These are phyloP conservation scores for Aspergillus neotritici DNA, from an alignment of 2,329 filamentous ascomycete species.

Conservation along the genomic window DNA sequence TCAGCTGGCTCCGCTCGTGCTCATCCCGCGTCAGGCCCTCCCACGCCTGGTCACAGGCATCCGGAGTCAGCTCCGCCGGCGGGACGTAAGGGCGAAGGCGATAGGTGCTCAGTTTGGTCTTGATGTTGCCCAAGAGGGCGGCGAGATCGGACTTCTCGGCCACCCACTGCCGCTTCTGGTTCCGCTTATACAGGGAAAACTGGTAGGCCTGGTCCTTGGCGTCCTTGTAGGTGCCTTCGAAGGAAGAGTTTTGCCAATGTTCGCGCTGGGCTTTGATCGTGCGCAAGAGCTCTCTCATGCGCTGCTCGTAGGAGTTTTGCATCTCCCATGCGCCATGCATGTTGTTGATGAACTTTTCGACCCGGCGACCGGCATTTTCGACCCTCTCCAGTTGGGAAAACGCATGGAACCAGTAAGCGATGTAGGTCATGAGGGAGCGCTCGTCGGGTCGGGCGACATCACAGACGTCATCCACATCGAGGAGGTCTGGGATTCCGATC, in stretches of 20 bases:
- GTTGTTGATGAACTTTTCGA: conserved; percentile 97
- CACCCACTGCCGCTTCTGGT: conserved; percentile 89
- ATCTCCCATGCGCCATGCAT: conserved; percentile 99
- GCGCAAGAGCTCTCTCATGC: conserved; percentile 76
- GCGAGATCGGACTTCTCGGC: conserved; percentile 95
- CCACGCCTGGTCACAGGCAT: conserved; percentile 81
- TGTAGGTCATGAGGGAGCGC: conserved; percentile 97
- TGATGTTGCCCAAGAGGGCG: conserved; percentile 92
- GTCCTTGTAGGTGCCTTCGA: conserved; percentile 87
- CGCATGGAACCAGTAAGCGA: conserved; percentile 99
- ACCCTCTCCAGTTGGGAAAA: conserved; percentile 99
- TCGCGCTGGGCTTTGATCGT: conserved; percentile 68
- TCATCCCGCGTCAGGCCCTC: conserved; percentile 71
- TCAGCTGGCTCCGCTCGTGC: conserved; percentile 81
- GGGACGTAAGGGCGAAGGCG: conserved; percentile 86
- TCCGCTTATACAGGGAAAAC: conserved; percentile 85
- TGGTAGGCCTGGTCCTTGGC: conserved; percentile 79
- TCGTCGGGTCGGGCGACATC: conserved; percentile 96
- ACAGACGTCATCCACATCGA: conserved; percentile 97
- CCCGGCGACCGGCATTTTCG: conserved; percentile 89
- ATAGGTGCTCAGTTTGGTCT: conserved; percentile 96
- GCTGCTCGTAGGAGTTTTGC: conserved; percentile 90
- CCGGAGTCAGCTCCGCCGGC: conserved; percentile 73
- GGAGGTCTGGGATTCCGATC: conserved; percentile 90
- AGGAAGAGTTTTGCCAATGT: conserved; percentile 71